Evolutionary conservation across 345 rosid species (phyloP), one percentile per base, ranked within the genome.

Genomic region (Xanthoceras sorbifolium): DNA sequence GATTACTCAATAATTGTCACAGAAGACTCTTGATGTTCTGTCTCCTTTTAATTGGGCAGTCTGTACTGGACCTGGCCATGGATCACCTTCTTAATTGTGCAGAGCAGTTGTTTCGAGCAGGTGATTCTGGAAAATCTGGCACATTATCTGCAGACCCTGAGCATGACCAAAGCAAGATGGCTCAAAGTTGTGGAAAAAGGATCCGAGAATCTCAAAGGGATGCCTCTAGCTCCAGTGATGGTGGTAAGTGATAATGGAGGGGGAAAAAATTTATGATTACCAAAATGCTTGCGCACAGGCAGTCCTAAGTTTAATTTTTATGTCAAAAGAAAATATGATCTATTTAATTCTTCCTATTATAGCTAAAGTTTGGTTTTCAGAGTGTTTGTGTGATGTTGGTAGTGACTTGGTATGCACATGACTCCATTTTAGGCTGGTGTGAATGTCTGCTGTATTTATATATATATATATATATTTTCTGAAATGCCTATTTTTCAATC

Each of bases 31-130:
- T 26, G 18, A 20, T 75, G 22, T 59, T 67, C 23, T 31, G 60
- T 22, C 54, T 54, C 44, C 6, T 52, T 36, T 8, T 46, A 3
- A 29, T n/a, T 75, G 32, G 8, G 71, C 92, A 88, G 91, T 74
- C 86, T 20, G 67, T 75, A 65, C 69, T 90, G 79, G 92, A 84
- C 74, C 87, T 87, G 84, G 78, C 89, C 74, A 69, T 84, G 80
- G 94, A 88, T 79, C 97, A 90, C 86, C 84, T 93, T 76, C 86
- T 96, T 68, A 84, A 82, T 72, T 90, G 91, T 75, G 67, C 81
- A 34, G 89, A 88, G 75, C 86, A 88, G 86, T 84, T 92, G 75
- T 82, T 89, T 65, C 80, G 50, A 54, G 89, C 77, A 60, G 78
- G 76, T 74, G 83, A 82, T 32, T 54, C 61, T 64, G 86, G 74